A percentile compares a stretch with the other conserved stretches of the same genome.
These are phyloP conservation scores for Gelatoporia subvermispora DNA, from an alignment of 768 basidiomycete species.

Conservation along the genomic window DNA sequence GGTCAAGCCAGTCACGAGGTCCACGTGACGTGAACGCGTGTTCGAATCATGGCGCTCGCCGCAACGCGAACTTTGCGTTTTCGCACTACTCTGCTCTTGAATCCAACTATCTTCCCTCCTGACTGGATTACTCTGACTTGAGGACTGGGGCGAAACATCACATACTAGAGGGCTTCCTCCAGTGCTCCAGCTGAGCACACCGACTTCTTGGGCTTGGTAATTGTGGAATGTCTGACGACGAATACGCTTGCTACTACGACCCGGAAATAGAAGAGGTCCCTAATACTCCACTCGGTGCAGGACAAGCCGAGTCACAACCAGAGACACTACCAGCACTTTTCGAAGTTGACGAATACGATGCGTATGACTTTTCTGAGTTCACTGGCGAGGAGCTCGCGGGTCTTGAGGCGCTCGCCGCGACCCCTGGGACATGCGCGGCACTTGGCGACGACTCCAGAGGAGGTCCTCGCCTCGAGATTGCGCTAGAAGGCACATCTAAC, in stretches of 20 bases:
- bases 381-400: conserved; percentile 51
- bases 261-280: conserved; percentile 13
- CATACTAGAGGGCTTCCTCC: too few relatives aligned
- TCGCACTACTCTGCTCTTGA: too few relatives aligned
- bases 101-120: too few relatives aligned
- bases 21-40: too few relatives aligned
- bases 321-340: not conserved
- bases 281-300: not conserved
- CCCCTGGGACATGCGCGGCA: not conserved
- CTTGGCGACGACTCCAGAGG: conserved; percentile 1
- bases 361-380: conserved; percentile 50
- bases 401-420: conserved; percentile 34
- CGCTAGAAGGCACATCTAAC: conserved; percentile 16
- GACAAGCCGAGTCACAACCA: not conserved
- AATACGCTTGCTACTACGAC: conserved; percentile 19
- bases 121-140: too few relatives aligned
- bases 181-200: too few relatives aligned
- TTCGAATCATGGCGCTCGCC: too few relatives aligned
- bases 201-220: too few relatives aligned
- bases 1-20: too few relatives aligned
- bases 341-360: conserved; percentile 38
- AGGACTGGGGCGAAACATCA: too few relatives aligned
- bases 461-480: conserved; percentile 21
- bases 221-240: conserved; percentile 12
- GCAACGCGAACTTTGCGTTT: too few relatives aligned